phyloP scores from a whole-genome alignment of 306 rosid species.

The Fagus crenata region DNA sequence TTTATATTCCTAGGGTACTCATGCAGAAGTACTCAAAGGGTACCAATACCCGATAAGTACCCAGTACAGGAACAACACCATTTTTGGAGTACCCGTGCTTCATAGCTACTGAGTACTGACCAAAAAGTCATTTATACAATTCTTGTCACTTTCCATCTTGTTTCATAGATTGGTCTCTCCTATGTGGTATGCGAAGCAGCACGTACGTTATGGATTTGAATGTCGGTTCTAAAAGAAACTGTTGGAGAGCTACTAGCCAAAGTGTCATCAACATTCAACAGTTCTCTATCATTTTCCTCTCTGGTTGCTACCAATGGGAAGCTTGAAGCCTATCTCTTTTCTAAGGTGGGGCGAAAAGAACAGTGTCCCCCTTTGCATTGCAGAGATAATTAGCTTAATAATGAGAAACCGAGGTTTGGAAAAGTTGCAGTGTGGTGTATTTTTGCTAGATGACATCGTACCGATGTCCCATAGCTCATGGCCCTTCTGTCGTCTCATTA shows the following conservation, averaged over 20 bases:
- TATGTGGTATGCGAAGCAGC: conserved; percentile 37
- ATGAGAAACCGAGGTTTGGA: neutral
- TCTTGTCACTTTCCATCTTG: too few species aligned
- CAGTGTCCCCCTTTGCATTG: neutral
- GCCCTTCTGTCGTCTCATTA: too few species aligned
- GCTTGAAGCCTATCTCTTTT: neutral
- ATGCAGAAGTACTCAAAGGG: too few species aligned
- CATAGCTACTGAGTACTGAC: too few species aligned
- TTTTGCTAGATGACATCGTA: neutral
- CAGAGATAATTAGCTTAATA: neutral
- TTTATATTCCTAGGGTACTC: too few species aligned
- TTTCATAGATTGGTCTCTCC: conserved; percentile 6
- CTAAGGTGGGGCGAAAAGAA: neutral
- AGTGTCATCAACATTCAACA: neutral
- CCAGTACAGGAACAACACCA: too few species aligned
- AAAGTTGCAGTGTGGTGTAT: neutral
- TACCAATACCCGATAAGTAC: too few species aligned
- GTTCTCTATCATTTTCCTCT: neutral
- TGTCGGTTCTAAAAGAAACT: neutral
- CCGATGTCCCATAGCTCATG: too few species aligned
- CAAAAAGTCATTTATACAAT: too few species aligned
- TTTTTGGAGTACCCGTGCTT: too few species aligned
- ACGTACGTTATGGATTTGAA: conserved; percentile 24
- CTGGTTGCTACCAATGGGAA: neutral
- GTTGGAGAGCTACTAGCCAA: neutral